Conservation (phyloP, 129 eudicot species). For the Escallonia herrerae region DNA sequence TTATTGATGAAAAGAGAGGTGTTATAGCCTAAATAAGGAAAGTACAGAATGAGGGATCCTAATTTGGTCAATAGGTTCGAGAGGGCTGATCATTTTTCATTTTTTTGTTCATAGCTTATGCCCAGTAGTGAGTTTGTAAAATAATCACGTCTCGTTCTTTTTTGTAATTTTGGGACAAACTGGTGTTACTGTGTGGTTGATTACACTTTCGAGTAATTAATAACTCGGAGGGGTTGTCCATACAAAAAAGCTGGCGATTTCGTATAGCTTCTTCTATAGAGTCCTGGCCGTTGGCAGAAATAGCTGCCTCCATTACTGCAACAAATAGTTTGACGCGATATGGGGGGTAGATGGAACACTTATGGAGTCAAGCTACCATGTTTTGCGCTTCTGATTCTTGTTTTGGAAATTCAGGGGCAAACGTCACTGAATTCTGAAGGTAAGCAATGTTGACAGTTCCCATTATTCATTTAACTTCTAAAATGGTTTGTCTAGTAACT, state of each 20-base stretch:
- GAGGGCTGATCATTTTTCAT: slow-evolving; percentile 22
- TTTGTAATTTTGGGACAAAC: slow-evolving; percentile 4
- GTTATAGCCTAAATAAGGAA: slow-evolving; percentile 12
- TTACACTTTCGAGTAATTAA: slow-evolving; percentile 24
- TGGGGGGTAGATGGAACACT: slow-evolving; percentile 71
- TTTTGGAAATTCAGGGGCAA: slow-evolving; percentile 31
- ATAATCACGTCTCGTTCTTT: not conserved
- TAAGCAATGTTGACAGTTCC: slow-evolving; percentile 7
- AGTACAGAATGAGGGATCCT: slow-evolving; percentile 55
- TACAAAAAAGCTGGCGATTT: slow-evolving; percentile 53
- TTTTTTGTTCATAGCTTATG: slow-evolving; percentile 19
- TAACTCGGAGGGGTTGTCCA: slow-evolving; percentile 37
- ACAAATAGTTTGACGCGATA: slow-evolving; percentile 31
- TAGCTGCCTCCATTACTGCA: slow-evolving; percentile 48
- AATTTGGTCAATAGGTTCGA: slow-evolving; percentile 29
- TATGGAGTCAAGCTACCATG: slow-evolving; percentile 36
- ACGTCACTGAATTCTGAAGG: slow-evolving; percentile 65
- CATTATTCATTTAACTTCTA: not conserved
- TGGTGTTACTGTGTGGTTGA: slow-evolving; percentile 13
- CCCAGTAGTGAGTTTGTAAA: slow-evolving; percentile 14
- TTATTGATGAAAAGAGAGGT: slow-evolving; percentile 22
- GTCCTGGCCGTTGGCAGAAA: slow-evolving; percentile 53
- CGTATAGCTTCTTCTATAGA: slow-evolving; percentile 27
- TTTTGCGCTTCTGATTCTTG: slow-evolving; percentile 38
- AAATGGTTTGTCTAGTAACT: not conserved